Evolutionary conservation across 208 protist genomes (phyloP).

Genomic region (Leishmania amazonensis): DNA sequence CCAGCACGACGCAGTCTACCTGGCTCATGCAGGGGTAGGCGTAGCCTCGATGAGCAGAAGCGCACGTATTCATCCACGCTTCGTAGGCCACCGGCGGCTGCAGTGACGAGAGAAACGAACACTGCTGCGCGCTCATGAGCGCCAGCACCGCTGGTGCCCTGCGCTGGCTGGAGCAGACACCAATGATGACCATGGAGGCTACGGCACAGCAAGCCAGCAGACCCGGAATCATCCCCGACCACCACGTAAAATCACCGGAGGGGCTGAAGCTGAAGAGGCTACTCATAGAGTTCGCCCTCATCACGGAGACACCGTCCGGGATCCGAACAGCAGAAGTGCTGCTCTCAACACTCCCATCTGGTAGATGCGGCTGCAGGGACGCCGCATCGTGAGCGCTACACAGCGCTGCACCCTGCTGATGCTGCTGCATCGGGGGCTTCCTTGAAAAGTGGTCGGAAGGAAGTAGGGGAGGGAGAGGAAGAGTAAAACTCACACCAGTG

Average conservation of each 20-base stretch:
- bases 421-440: not conserved
- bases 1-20: constrained; percentile 46
- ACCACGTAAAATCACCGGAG: constrained; percentile 43
- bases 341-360: not conserved
- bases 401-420: not conserved
- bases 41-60: constrained; percentile 5
- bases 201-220: constrained; percentile 26
- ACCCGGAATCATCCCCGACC: constrained; percentile 39
- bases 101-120: constrained; percentile 33
- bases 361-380: not conserved
- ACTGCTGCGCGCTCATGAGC: constrained; percentile 28
- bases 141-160: constrained; percentile 27
- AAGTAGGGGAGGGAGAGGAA: not conserved
- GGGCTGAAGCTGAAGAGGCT: constrained; percentile 44
- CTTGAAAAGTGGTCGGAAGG: not conserved
- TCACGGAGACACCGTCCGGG: not conserved
- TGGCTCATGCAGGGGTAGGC: constrained; percentile 30
- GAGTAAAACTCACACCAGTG: not conserved
- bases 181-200: constrained; percentile 42
- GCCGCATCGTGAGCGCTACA: not conserved
- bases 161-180: constrained; percentile 14
- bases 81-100: constrained; percentile 30
- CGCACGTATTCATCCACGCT: constrained; percentile 33
- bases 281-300: not conserved
- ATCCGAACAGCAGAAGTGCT: constrained; percentile 5